Evolutionary conservation across 805 yeast species (phyloP).

Genomic region (Candida tammaniensis): DNA sequence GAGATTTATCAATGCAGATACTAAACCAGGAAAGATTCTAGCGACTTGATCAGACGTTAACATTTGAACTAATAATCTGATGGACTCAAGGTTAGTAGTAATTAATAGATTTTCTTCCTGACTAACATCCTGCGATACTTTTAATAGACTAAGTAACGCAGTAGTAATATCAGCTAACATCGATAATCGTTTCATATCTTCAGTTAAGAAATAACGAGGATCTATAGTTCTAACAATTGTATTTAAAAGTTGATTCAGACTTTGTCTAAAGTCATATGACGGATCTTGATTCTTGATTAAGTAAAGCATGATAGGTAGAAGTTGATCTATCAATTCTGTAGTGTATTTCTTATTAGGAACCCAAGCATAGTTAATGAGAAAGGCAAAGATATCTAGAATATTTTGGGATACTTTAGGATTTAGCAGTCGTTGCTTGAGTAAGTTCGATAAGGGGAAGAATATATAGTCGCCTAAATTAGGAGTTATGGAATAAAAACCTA

Average conservation of each 20-base stretch:
- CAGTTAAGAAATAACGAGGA: constrained; percentile 4
- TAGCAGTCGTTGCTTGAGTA: constrained; percentile 27
- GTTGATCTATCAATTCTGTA: constrained; percentile 28
- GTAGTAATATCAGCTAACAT: constrained; percentile 29
- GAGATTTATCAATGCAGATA: constrained; percentile 31
- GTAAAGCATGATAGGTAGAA: constrained; percentile 28
- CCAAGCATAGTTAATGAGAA: constrained; percentile 31
- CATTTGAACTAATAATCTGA: constrained; percentile 3
- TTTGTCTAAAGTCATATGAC: neutral
- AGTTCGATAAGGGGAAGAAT: constrained; percentile 36
- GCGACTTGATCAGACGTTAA: constrained; percentile 32
- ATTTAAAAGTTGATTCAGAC: neutral
- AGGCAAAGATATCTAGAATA: constrained; percentile 27
- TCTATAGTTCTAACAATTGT: constrained; percentile 4
- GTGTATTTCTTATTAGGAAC: constrained; percentile 17
- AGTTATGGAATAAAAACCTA: constrained; percentile 21
- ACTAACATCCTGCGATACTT: constrained; percentile 3
- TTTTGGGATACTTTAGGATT: constrained; percentile 18
- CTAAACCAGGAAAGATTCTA: constrained; percentile 39
- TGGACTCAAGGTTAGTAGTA: constrained; percentile 14
- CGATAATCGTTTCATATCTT: constrained; percentile 19
- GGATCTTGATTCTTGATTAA: constrained; percentile 1
- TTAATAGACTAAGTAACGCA: constrained; percentile 19
- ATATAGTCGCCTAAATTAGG: constrained; percentile 38
- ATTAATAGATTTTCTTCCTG: constrained; percentile 18